Percentiles rank a stretch among this genome's conserved stretches.
Conservation (phyloP, 176 grass and related monocot species). For the Oryza meridionalis region DNA sequence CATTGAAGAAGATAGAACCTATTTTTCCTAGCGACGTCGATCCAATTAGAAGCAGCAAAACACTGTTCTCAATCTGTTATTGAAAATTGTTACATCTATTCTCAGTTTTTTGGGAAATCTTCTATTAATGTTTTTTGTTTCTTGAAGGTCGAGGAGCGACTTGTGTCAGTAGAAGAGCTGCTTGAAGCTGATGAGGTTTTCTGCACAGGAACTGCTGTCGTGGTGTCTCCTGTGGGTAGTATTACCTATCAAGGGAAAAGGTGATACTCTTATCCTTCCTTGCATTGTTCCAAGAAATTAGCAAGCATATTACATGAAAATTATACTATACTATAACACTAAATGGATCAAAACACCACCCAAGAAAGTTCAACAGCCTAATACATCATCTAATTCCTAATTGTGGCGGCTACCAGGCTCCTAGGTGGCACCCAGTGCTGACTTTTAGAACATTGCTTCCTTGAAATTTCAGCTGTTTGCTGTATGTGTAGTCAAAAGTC, state of each 20-base stretch:
- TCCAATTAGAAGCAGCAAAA: conserved; percentile 16
- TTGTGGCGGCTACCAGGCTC: too few relatives aligned
- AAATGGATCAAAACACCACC: too few relatives aligned
- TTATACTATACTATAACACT: too few relatives aligned
- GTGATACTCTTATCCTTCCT: conserved; percentile 33
- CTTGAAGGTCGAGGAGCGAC: conserved; percentile 80
- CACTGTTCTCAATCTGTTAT: neutral
- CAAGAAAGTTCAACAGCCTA: too few relatives aligned
- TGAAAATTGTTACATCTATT: neutral
- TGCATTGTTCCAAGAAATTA: too few relatives aligned
- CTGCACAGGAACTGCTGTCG: conserved; percentile 89
- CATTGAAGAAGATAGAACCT: neutral
- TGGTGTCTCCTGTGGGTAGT: conserved; percentile 88
- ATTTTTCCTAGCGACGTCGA: neutral
- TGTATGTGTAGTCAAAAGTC: conserved; percentile 1
- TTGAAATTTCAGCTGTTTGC: neutral
- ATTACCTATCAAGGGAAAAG: conserved; percentile 90
- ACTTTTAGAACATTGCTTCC: too few relatives aligned
- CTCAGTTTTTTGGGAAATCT: neutral
- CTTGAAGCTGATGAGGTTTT: conserved; percentile 95
- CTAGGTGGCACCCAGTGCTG: too few relatives aligned
- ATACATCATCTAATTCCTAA: too few relatives aligned
- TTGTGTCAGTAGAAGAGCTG: conserved; percentile 79
- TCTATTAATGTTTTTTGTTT: conserved; percentile 23
- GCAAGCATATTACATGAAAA: too few relatives aligned